Evolutionary conservation across 164 flowering plant species (phyloP).

Genomic region (Cinnamomum micranthum): DNA sequence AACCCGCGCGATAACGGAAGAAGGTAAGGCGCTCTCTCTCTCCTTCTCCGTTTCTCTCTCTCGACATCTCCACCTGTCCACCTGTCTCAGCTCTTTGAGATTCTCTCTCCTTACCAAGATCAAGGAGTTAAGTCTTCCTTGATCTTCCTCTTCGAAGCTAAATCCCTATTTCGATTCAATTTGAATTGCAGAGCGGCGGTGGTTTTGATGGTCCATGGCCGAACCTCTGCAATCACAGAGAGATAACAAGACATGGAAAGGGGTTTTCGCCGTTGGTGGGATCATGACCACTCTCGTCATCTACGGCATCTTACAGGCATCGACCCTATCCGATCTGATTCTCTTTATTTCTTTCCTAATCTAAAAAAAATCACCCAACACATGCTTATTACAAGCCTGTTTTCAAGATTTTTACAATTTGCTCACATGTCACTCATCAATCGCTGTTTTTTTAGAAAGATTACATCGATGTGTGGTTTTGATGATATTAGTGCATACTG

Average conservation of each 20-base stretch:
- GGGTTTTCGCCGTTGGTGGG: slow-evolving; percentile 65
- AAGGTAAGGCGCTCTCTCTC: background rate
- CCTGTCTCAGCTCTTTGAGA: background rate
- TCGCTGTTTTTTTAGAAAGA: too few relatives aligned
- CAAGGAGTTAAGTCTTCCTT: background rate
- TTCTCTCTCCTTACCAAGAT: background rate
- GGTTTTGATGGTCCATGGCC: slow-evolving; percentile 26
- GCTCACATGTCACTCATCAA: too few relatives aligned
- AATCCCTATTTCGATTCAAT: background rate
- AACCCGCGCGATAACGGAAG: too few relatives aligned
- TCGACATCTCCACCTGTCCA: background rate
- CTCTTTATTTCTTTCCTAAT: background rate
- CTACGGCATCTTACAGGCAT: slow-evolving; percentile 81
- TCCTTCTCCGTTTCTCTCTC: background rate
- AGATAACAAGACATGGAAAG: slow-evolving; percentile 47
- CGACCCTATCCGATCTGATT: background rate
- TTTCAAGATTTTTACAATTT: too few relatives aligned
- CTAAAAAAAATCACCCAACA: too few relatives aligned
- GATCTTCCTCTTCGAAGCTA: background rate
- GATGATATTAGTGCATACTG: too few relatives aligned
- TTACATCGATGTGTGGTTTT: too few relatives aligned
- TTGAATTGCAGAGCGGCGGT: background rate
- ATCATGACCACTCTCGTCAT: slow-evolving; percentile 84
- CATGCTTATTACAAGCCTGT: too few relatives aligned
- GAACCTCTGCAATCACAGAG: slow-evolving; percentile 17